These are phyloP conservation scores for Talaromyces sp. DNA, from an alignment of 2,329 filamentous ascomycete species.

Conservation along the genomic window DNA sequence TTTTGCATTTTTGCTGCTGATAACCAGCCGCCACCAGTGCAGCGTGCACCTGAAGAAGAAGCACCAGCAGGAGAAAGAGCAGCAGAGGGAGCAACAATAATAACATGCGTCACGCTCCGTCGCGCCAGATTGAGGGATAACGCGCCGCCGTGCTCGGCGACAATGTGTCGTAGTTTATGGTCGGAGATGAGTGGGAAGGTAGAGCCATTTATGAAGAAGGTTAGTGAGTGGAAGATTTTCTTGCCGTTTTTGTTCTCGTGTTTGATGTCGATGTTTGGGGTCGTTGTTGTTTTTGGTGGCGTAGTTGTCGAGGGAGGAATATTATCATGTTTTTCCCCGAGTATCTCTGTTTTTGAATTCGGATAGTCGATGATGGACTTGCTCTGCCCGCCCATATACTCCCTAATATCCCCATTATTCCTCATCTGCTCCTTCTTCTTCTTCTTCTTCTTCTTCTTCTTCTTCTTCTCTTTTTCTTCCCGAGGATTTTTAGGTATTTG, in stretches of 20 bases:
- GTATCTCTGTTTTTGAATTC: not conserved
- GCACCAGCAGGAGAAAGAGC: constrained; percentile 24
- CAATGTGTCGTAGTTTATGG: constrained; percentile 74
- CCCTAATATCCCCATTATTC: constrained; percentile 37
- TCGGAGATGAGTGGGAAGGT: constrained; percentile 78
- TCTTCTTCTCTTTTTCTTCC: constrained; percentile 51
- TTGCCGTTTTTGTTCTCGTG: not conserved
- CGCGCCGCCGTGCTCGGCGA: constrained; percentile 68
- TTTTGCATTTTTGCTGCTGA: constrained; percentile 74
- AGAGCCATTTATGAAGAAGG: constrained; percentile 83
- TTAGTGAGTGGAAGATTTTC: constrained; percentile 65
- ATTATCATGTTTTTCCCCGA: not conserved
- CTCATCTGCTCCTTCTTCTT: constrained; percentile 21
- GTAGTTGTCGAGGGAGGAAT: not conserved
- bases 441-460: constrained; percentile 43
- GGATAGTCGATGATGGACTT: constrained; percentile 13
- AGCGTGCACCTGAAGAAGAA: constrained; percentile 16
- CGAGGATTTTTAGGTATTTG: constrained; percentile 20
- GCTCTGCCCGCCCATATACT: constrained; percentile 45
- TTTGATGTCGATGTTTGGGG: not conserved
- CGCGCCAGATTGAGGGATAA: constrained; percentile 68
- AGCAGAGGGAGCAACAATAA: constrained; percentile 52
- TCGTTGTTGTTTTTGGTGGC: not conserved
- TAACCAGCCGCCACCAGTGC: constrained; percentile 64
- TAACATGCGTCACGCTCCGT: constrained; percentile 76